Evolutionary conservation across 2,329 filamentous ascomycete genomes (phyloP).

Genomic region (Colletotrichum somersetense): DNA sequence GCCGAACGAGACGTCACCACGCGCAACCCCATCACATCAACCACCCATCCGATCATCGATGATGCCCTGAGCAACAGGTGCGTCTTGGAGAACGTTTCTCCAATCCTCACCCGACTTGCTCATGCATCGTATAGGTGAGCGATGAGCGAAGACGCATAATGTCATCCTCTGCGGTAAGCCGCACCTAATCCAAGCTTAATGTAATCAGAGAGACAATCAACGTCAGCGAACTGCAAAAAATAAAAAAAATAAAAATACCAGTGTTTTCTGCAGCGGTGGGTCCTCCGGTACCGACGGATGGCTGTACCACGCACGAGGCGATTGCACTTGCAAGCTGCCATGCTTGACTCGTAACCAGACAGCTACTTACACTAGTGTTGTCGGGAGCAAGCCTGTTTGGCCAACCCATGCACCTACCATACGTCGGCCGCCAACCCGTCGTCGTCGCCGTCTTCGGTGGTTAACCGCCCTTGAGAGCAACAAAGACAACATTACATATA

Average conservation of each 20-base stretch:
- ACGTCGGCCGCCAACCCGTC: conserved; percentile 14
- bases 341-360: conserved; percentile 40
- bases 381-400: conserved; percentile 36
- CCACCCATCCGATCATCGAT: conserved; percentile 25
- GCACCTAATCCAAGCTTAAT: conserved; percentile 9
- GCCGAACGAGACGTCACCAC: conserved; percentile 30
- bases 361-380: conserved; percentile 11
- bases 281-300: conserved; percentile 28
- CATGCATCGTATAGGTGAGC: not conserved
- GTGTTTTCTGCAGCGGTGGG: conserved; percentile 19
- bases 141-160: not conserved
- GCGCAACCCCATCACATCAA: conserved; percentile 22
- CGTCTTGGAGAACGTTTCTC: conserved; percentile 5
- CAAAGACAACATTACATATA: conserved; percentile 8
- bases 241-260: too few species aligned
- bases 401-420: conserved; percentile 31
- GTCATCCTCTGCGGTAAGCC: conserved; percentile 4
- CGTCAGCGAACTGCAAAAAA: conserved; percentile 21
- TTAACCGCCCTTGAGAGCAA: conserved; percentile 33
- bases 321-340: conserved; percentile 33
- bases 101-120: not conserved
- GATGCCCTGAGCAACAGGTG: conserved; percentile 1
- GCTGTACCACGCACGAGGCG: conserved; percentile 18
- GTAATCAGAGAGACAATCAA: conserved; percentile 18
- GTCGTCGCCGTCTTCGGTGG: conserved; percentile 23